Percentiles rank a stretch among this genome's conserved stretches.
These are phyloP conservation scores for Ustulina deusta DNA, from an alignment of 2,329 filamentous ascomycete species.

Conservation along the genomic window DNA sequence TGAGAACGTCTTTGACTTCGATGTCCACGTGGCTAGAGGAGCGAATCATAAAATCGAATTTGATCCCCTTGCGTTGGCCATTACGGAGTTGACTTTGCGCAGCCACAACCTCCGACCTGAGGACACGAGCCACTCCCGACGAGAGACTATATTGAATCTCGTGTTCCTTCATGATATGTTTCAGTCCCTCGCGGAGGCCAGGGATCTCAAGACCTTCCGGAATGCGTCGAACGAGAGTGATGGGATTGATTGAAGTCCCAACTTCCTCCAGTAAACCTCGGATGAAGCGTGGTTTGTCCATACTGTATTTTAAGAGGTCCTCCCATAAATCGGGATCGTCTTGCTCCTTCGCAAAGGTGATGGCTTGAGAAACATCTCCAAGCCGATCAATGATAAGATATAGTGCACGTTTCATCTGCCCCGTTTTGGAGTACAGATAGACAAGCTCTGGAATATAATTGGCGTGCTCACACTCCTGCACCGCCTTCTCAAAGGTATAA, in stretches of 20 bases:
- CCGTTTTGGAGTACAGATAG: constrained; percentile 93
- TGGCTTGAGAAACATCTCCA: constrained; percentile 90
- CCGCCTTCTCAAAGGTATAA: constrained; percentile 87
- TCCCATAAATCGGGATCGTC: constrained; percentile 95
- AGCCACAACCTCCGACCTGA: constrained; percentile 86
- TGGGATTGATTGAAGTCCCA: constrained; percentile 92
- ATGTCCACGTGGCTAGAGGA: constrained; percentile 58
- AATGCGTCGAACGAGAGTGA: constrained; percentile 88
- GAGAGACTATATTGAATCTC: constrained; percentile 95
- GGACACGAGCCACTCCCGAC: constrained; percentile 85
- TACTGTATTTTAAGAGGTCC: constrained; percentile 91
- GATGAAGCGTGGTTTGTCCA: constrained; percentile 98
- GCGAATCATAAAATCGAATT: constrained; percentile 79
- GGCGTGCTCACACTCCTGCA: constrained; percentile 80
- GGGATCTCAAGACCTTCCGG: constrained; percentile 94
- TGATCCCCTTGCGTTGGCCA: constrained; percentile 86
- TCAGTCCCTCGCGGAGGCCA: constrained; percentile 87
- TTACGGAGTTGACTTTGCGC: constrained; percentile 84
- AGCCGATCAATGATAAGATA: constrained; percentile 95
- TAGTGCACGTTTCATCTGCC: constrained; percentile 90
- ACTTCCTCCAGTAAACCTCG: constrained; percentile 92
- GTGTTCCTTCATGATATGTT: constrained; percentile 93
- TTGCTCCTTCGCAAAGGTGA: constrained; percentile 93
- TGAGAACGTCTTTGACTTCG: constrained; percentile 56
- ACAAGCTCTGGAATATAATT: constrained; percentile 94